phyloP scores from a whole-genome alignment of 306 rosid species.

The Sophora flavescens region DNA sequence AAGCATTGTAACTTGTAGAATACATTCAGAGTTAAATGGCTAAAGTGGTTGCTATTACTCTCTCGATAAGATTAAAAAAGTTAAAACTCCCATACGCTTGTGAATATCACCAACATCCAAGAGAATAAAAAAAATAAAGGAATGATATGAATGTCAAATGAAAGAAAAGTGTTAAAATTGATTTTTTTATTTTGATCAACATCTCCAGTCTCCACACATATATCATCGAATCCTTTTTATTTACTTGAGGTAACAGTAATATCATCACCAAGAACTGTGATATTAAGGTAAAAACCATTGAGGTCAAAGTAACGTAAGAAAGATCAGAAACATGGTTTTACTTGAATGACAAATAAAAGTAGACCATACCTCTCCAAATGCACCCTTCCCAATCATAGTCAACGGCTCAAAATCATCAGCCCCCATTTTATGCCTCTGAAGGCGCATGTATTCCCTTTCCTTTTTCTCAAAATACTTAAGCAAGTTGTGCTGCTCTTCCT shows the following conservation, averaged over 20 bases:
- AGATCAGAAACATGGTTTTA: slow-evolving; percentile 19
- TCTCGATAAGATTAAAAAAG: neutral
- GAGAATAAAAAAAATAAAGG: neutral
- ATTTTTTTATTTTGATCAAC: slow-evolving; percentile 16
- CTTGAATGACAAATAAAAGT: slow-evolving; percentile 37
- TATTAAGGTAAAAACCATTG: slow-evolving; percentile 3
- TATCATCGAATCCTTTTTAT: slow-evolving; percentile 27
- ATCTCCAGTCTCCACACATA: slow-evolving; percentile 1
- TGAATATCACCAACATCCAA: neutral
- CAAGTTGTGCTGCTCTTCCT: slow-evolving; percentile 97
- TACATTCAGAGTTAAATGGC: slow-evolving; percentile 16
- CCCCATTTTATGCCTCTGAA: slow-evolving; percentile 99
- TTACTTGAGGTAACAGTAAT: slow-evolving; percentile 1
- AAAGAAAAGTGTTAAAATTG: slow-evolving; percentile 4
- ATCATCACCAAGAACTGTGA: slow-evolving; percentile 14
- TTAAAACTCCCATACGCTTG: neutral
- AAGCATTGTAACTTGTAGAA: neutral
- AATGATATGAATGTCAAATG: slow-evolving; percentile 1
- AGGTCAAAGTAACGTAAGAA: slow-evolving; percentile 23
- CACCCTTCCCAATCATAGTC: slow-evolving; percentile 99
- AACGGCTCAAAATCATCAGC: slow-evolving; percentile 98
- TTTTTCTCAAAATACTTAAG: slow-evolving; percentile 93
- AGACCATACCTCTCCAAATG: slow-evolving; percentile 93
- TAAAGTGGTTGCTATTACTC: neutral
- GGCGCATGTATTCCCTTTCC: slow-evolving; percentile 98